Evolutionary conservation across 1,284 basidiomycete genomes (phyloP).

Genomic region (Pascua guehoae): DNA sequence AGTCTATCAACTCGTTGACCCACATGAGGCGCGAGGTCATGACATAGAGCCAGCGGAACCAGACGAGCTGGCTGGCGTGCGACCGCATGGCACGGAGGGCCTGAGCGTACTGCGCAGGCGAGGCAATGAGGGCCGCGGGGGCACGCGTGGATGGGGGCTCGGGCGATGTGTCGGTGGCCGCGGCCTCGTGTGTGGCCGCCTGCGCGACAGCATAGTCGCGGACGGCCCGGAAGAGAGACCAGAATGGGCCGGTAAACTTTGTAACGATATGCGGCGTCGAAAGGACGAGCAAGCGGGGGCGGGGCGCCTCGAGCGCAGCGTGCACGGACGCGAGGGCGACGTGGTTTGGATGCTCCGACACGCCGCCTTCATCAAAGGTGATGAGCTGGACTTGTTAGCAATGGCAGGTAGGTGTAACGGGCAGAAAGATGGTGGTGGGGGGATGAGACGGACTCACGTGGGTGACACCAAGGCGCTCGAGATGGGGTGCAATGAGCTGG

Average conservation of each 20-base stretch:
- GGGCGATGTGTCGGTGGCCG: not conserved
- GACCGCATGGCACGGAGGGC: slow-evolving; percentile 67
- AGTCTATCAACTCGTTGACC: slow-evolving; percentile 72
- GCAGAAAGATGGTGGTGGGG: no score
- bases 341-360: slow-evolving; percentile 90
- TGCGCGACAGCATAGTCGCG: not conserved
- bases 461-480: not conserved
- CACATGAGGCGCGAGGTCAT: slow-evolving; percentile 85
- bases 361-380: slow-evolving; percentile 79
- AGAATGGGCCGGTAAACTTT: slow-evolving; percentile 51
- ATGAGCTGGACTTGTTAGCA: slow-evolving; percentile 60
- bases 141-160: no score
- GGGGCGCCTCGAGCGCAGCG: slow-evolving; percentile 16
- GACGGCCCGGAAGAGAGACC: slow-evolving; percentile 9
- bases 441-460: slow-evolving; percentile 2
- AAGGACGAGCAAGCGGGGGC: slow-evolving; percentile 57
- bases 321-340: slow-evolving; percentile 64
- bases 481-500: slow-evolving; percentile 54
- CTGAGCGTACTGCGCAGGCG: slow-evolving; percentile 57
- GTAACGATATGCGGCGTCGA: slow-evolving; percentile 57
- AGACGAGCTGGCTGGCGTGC: slow-evolving; percentile 74
- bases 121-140: slow-evolving; percentile 52
- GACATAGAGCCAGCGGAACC: slow-evolving; percentile 87
- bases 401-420: not conserved
- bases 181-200: not conserved